Base-by-base conservation (phyloP, 2,329 filamentous ascomycete species). In the Teratosphaeria gauchensis region DNA sequence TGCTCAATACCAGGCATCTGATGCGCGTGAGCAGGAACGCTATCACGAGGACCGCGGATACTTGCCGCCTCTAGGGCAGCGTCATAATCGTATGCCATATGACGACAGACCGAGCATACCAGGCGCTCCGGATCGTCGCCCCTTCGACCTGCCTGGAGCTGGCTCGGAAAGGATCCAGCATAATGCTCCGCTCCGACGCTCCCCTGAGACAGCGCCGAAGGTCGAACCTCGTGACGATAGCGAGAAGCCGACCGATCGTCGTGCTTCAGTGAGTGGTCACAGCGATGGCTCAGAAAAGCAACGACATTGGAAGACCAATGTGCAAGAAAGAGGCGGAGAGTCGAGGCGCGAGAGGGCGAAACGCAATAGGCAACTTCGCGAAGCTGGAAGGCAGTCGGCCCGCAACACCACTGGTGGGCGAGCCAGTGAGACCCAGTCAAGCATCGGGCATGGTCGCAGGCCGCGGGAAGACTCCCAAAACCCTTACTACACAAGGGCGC, bases 341-440 rank as follows among this genome's bases (percentile, higher is more conserved):
- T 53, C 55, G 7, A 33, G 55, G 31, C 42, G 55, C 2, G 42
- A 48, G 19, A 21, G 42, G 19, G 46, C 46, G 11, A 33, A 53
- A 30, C 51, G 51, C 42, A 57, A 57, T 16, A 57, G 33, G 48
- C 42, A 48, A 48, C 42, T 48, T 48, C 42, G 42, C n/a, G 42
- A 48, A 21, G 42, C 42, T 48, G 42, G 42, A n/a, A 48, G 42
- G n/a, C 42, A 19, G 19, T 21, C 42, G 42, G 19, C 16, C n/a
- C n/a, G 42, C 42, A 48, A 48, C n/a, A 21, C 16, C 42, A 21
- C 42, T 4, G 42, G 42, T 9, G 42, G 42, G 19, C 16, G 42
- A 21, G n/a, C n/a, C n/a, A 21, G 42, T 48, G 42, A 48, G 8
- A 0, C 42, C 19, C 42, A n/a, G 4, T 19, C 42, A 8, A 21